Evolutionary conservation across 306 rosid species (phyloP).

Genomic region (Urtica urens): DNA sequence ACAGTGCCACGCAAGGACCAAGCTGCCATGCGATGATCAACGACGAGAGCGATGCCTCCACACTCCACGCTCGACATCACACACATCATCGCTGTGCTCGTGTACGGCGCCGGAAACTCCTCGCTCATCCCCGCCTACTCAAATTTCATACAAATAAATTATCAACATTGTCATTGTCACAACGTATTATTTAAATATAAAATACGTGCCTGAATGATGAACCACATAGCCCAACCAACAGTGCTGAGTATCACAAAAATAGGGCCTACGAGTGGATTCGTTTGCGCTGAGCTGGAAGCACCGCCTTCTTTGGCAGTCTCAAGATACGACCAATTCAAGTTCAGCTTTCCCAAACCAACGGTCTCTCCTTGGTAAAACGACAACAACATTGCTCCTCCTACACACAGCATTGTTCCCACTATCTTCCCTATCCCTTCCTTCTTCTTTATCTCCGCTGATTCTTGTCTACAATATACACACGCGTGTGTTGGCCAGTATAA

Average conservation of each 20-base stretch:
- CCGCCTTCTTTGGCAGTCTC: constrained; percentile 16
- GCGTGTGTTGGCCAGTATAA: neutral
- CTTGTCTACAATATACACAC: constrained; percentile 51
- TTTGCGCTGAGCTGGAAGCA: neutral
- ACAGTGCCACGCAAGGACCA: constrained; percentile 46
- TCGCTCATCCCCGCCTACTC: constrained; percentile 59
- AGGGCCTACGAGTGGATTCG: constrained; percentile 33
- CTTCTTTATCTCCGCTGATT: constrained; percentile 36
- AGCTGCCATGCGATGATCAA: constrained; percentile 29
- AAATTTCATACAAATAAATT: neutral
- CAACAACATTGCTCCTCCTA: constrained; percentile 60
- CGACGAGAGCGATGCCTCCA: constrained; percentile 33
- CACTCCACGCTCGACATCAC: constrained; percentile 53
- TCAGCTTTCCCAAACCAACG: constrained; percentile 39
- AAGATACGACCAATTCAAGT: constrained; percentile 60
- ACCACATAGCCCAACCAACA: constrained; percentile 51
- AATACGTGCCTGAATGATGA: constrained; percentile 46
- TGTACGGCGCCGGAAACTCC: constrained; percentile 65
- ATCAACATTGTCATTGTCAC: neutral
- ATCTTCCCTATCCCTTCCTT: constrained; percentile 40
- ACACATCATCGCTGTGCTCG: constrained; percentile 50
- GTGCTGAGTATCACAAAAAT: constrained; percentile 29
- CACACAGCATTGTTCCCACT: constrained; percentile 54
- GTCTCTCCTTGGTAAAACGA: constrained; percentile 70
- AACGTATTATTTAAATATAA: too few species aligned